phyloP scores from a whole-genome alignment of 768 basidiomycete genomes.

The Tylopilus subfusipes region DNA sequence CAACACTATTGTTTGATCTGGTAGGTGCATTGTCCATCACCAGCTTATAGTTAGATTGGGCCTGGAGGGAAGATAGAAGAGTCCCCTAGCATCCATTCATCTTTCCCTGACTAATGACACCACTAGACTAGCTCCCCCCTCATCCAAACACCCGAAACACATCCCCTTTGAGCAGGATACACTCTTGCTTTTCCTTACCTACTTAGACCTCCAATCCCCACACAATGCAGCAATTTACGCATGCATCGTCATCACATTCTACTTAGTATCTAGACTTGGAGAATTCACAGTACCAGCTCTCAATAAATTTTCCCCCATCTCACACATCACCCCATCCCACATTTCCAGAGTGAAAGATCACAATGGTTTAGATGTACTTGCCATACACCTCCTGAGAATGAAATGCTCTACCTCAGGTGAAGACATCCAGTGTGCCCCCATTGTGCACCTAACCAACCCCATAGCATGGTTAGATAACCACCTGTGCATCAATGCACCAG shows the following conservation, averaged over 20 bases:
- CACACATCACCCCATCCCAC: no score
- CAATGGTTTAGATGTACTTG: no score
- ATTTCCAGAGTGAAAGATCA: no score
- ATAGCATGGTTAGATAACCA: background rate
- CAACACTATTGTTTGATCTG: no score
- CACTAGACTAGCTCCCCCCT: no score
- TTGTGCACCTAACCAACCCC: background rate
- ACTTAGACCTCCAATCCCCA: constrained; percentile 27
- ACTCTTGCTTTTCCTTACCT: background rate
- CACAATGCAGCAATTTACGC: constrained; percentile 37
- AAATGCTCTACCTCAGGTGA: background rate
- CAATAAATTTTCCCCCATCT: background rate
- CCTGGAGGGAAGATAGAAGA: no score
- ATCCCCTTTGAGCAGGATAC: background rate
- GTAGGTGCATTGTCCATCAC: no score
- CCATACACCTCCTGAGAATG: background rate
- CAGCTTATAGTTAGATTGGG: no score
- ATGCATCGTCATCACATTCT: constrained; percentile 15
- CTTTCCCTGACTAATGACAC: no score
- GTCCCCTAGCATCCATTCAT: no score
- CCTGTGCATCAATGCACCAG: background rate
- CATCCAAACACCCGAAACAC: no score
- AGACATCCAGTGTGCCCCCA: background rate
- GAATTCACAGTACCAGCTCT: background rate
- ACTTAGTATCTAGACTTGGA: background rate